phyloP scores from a whole-genome alignment of 768 basidiomycete genomes.

The Tricholoma sp. region DNA sequence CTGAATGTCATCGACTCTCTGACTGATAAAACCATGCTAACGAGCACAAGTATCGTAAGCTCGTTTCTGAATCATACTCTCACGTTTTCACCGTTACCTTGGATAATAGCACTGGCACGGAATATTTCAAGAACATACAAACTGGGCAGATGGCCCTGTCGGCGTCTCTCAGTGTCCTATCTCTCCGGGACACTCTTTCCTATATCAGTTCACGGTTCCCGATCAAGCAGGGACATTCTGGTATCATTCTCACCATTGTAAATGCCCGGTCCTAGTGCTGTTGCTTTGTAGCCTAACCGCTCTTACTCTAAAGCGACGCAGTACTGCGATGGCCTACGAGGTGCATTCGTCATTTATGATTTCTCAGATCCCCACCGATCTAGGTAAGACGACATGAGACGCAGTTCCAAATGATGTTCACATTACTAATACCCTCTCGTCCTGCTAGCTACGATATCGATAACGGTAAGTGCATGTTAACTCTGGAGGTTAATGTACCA shows the following conservation, averaged over 20 bases:
- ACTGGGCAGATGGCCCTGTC: conserved; percentile 1
- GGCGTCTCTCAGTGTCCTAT: conserved; percentile 1
- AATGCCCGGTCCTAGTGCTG: not conserved
- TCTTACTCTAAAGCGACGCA: not conserved
- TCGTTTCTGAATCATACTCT: not conserved
- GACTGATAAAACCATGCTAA: conserved; percentile 1
- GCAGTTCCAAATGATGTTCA: not conserved
- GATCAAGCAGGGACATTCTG: conserved; percentile 5
- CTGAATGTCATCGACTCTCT: conserved; percentile 3
- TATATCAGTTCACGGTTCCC: conserved; percentile 1
- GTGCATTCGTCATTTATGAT: conserved; percentile 1
- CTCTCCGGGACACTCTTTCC: not conserved
- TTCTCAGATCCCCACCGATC: not conserved
- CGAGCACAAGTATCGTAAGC: conserved; percentile 1
- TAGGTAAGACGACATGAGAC: not conserved
- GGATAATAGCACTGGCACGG: conserved; percentile 1
- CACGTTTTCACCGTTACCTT: too few species aligned
- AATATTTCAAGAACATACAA: not conserved
- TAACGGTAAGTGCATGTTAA: not conserved
- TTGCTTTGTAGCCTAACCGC: not conserved
- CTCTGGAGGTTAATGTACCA: not conserved
- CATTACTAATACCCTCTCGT: not conserved
- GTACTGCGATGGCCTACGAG: conserved; percentile 4
- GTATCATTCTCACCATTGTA: conserved; percentile 4
- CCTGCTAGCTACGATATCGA: not conserved